Conservation (phyloP, 148 eudicot species). For the Vaccinium macrocarpon region DNA sequence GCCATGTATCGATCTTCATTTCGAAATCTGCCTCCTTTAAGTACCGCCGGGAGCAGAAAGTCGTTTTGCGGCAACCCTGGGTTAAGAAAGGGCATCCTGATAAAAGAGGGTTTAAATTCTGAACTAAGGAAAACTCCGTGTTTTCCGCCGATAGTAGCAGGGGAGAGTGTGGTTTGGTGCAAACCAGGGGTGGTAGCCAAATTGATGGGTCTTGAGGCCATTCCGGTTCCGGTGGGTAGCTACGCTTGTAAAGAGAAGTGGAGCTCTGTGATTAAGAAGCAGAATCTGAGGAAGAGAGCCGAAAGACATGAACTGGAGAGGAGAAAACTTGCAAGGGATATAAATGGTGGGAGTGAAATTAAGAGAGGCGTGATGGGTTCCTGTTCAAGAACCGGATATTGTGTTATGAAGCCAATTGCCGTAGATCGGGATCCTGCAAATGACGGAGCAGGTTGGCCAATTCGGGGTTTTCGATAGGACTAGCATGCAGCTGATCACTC, state of each 20-base stretch:
- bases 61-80: slow-evolving; percentile 1
- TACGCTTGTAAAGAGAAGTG: slow-evolving; percentile 31
- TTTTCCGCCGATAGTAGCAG: slow-evolving; percentile 55
- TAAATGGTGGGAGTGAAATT: slow-evolving; percentile 16
- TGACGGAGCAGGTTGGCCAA: slow-evolving; percentile 35
- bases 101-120: not conserved
- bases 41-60: not conserved
- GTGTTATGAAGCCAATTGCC: slow-evolving; percentile 44
- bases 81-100: not conserved
- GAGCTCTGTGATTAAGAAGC: slow-evolving; percentile 29
- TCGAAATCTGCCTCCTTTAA: slow-evolving; percentile 22
- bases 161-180: slow-evolving; percentile 90
- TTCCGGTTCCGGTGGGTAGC: slow-evolving; percentile 60
- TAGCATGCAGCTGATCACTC: not conserved
- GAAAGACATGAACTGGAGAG: slow-evolving; percentile 43
- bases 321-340: slow-evolving; percentile 20
- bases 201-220: slow-evolving; percentile 87
- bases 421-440: slow-evolving; percentile 22
- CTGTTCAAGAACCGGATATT: slow-evolving; percentile 36
- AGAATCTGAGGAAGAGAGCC: slow-evolving; percentile 38
- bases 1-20: slow-evolving; percentile 76
- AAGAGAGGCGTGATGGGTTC: slow-evolving; percentile 22
- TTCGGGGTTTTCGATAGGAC: slow-evolving; percentile 20
- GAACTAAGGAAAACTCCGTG: not conserved
- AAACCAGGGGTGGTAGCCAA: slow-evolving; percentile 82